Evolutionary conservation across 2,329 filamentous ascomycete species (phyloP).

Genomic region (Claviceps sp.): DNA sequence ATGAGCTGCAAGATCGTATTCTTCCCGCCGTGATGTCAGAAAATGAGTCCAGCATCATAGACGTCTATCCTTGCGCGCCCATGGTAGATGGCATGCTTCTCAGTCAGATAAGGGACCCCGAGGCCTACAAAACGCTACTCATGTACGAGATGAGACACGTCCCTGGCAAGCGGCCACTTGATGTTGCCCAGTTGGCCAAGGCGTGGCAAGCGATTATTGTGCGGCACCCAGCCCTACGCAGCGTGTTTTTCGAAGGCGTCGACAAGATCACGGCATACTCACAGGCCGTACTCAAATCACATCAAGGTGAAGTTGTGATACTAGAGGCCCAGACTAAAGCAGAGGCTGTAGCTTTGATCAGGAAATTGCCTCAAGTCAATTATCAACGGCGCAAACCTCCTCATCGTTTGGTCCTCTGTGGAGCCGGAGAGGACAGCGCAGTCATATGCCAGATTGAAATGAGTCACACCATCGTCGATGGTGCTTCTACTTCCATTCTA

Average conservation of each 20-base stretch:
- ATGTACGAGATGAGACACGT: conserved; percentile 7
- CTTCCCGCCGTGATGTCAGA: conserved; percentile 10
- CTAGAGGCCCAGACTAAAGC: neutral
- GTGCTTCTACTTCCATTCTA: conserved; percentile 13
- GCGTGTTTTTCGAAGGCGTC: conserved; percentile 3
- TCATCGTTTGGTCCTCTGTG: conserved; percentile 1
- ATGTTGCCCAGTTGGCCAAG: conserved; percentile 3
- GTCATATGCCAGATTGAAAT: conserved; percentile 18
- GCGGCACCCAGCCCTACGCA: conserved; percentile 7
- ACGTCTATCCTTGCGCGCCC: conserved; percentile 25
- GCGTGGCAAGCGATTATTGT: conserved; percentile 8
- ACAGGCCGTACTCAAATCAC: conserved; percentile 4
- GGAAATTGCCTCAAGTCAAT: neutral
- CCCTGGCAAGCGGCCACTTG: neutral
- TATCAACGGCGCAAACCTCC: conserved; percentile 1
- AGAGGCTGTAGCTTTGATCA: neutral
- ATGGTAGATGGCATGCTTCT: conserved; percentile 24
- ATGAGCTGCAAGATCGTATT: conserved; percentile 11
- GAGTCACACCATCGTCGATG: conserved; percentile 22
- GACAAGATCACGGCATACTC: conserved; percentile 2
- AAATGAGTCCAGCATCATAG: conserved; percentile 13
- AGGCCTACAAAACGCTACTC: conserved; percentile 11
- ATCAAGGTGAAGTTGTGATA: neutral
- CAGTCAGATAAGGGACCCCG: conserved; percentile 13
- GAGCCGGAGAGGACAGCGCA: neutral